These are phyloP conservation scores for Detonula confervacea DNA, from an alignment of 352 stramenopile species.

Conservation along the genomic window DNA sequence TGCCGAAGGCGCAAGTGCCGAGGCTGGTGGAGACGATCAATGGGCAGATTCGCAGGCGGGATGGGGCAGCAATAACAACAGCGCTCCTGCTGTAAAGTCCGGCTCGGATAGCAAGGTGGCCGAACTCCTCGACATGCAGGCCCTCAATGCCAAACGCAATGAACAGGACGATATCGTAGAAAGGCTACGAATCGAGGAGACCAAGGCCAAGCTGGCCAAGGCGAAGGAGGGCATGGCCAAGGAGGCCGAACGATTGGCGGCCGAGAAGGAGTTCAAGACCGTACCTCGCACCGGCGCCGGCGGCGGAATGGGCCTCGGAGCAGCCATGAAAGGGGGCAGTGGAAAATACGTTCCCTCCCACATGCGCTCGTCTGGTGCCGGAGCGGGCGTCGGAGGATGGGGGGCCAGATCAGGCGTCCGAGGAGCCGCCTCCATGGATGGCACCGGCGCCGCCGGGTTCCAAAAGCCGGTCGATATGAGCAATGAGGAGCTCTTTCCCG, in stretches of 20 bases:
- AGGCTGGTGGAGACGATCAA: constrained; percentile 28
- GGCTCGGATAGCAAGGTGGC: constrained; percentile 53
- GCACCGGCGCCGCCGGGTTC: constrained; percentile 9
- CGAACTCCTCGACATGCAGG: constrained; percentile 81
- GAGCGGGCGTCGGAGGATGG: constrained; percentile 2
- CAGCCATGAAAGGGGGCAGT: constrained; percentile 26
- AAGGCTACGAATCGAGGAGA: constrained; percentile 84
- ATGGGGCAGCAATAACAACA: constrained; percentile 48
- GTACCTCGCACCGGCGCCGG: constrained; percentile 8
- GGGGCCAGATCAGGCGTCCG: constrained; percentile 9
- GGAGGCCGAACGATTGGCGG: constrained; percentile 76
- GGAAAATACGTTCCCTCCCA: constrained; percentile 73
- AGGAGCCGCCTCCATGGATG: constrained; percentile 33
- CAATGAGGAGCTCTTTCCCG: constrained; percentile 82
- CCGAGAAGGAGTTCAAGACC: constrained; percentile 67
- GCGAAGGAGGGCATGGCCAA: constrained; percentile 83
- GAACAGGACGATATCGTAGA: constrained; percentile 79
- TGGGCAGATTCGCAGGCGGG: constrained; percentile 42
- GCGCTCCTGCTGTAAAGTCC: constrained; percentile 1
- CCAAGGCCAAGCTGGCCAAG: constrained; percentile 71
- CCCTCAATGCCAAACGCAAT: constrained; percentile 62
- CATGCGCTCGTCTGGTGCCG: constrained; percentile 48
- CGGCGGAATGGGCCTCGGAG: constrained; percentile 13
- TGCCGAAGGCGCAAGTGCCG: background rate
- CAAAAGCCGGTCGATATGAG: constrained; percentile 66